Evolutionary conservation across 2,329 filamentous ascomycete genomes (phyloP).

Genomic region (Ophiosphaerella herpotricha): DNA sequence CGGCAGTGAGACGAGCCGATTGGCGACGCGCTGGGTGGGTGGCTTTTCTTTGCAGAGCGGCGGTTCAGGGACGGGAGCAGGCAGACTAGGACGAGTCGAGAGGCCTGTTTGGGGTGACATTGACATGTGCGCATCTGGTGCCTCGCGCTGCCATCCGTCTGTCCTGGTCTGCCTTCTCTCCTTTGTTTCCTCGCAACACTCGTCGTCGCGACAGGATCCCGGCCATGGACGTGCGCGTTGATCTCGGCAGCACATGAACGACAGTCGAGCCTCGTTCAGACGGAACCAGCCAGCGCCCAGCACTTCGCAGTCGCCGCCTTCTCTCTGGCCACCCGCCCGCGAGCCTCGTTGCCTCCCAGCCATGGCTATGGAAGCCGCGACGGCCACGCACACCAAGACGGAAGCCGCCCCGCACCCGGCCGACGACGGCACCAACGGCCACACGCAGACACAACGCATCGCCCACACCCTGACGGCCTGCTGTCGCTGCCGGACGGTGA

Average conservation of each 20-base stretch:
- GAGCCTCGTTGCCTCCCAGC: too few relatives aligned
- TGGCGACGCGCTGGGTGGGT: conserved; percentile 12
- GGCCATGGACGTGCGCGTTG: conserved; percentile 27
- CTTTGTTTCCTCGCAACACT: conserved; percentile 10
- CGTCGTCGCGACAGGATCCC: conserved; percentile 20
- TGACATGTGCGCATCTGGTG: too few relatives aligned
- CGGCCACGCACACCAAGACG: conserved; percentile 19
- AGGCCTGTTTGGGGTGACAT: too few relatives aligned
- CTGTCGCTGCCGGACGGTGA: conserved; percentile 77
- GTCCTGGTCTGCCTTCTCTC: not conserved
- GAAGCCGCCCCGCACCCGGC: conserved; percentile 25
- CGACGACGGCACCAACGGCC: conserved; percentile 22
- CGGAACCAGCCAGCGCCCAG: too few relatives aligned
- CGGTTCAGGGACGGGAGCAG: conserved; percentile 6
- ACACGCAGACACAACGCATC: conserved; percentile 56
- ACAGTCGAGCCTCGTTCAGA: too few relatives aligned
- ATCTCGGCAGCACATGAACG: conserved; percentile 12
- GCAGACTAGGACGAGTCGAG: too few relatives aligned
- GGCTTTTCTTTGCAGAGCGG: conserved; percentile 6
- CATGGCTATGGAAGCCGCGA: conserved; percentile 28
- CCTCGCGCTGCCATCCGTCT: too few relatives aligned
- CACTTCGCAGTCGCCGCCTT: too few relatives aligned
- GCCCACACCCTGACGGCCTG: conserved; percentile 81
- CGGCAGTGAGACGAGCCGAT: conserved; percentile 11
- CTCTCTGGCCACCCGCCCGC: too few relatives aligned